phyloP scores from a whole-genome alignment of 176 grass and related monocot species.

The Poa annua region DNA sequence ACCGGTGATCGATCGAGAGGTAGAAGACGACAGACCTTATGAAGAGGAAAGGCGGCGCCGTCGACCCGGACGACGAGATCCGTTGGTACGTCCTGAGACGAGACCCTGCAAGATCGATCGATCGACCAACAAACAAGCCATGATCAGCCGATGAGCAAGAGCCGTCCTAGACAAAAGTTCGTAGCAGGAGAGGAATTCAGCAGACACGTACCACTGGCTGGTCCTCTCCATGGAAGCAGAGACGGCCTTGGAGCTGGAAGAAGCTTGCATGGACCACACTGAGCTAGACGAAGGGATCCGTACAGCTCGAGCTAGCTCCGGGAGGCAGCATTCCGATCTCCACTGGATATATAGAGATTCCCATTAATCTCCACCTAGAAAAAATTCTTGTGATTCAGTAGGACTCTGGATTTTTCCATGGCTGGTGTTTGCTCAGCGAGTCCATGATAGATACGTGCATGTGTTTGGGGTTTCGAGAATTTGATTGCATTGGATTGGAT shows the following conservation, averaged over 20 bases:
- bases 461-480: neutral
- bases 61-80: constrained; percentile 66
- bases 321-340: neutral
- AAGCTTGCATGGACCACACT: neutral
- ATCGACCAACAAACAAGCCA: neutral
- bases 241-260: neutral
- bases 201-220: constrained; percentile 56
- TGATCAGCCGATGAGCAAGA: neutral
- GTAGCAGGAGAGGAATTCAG: neutral
- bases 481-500: constrained; percentile 15
- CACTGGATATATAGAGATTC: constrained; percentile 20
- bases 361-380: neutral
- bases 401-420: neutral
- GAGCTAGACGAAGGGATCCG: constrained; percentile 9
- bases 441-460: constrained; percentile 26
- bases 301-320: neutral
- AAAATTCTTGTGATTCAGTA: neutral
- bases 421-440: neutral
- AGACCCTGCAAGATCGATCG: constrained; percentile 43
- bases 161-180: neutral
- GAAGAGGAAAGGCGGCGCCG: constrained; percentile 69
- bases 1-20: neutral
- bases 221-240: constrained; percentile 71
- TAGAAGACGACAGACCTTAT: constrained; percentile 53
- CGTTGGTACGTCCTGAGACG: constrained; percentile 55